These are phyloP conservation scores for Diaporthe helianthi DNA, from an alignment of 2,329 filamentous ascomycete genomes.

Conservation along the genomic window DNA sequence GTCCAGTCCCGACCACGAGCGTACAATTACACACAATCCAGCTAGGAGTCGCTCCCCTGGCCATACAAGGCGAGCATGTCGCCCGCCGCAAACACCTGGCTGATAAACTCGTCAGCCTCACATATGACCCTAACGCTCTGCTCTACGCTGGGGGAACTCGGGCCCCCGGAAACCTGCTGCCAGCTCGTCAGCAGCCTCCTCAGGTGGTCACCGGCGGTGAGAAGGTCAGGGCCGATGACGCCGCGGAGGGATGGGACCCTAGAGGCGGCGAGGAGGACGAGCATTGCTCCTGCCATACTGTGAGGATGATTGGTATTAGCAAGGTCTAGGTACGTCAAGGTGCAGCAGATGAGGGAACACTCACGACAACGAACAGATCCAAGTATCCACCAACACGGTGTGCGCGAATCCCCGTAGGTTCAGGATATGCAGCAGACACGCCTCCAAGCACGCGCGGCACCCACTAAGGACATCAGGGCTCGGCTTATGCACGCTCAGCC, in stretches of 20 bases:
- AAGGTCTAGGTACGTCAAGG: neutral
- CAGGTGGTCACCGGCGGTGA: conserved; percentile 51
- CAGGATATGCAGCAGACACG: conserved; percentile 56
- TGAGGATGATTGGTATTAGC: neutral
- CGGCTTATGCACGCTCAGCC: conserved; percentile 36
- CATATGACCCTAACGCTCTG: conserved; percentile 55
- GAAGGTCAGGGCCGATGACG: conserved; percentile 48
- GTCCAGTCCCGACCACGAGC: neutral
- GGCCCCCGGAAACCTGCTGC: conserved; percentile 48
- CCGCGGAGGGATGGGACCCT: conserved; percentile 47
- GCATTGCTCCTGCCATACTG: conserved; percentile 58
- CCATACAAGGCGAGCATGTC: conserved; percentile 32
- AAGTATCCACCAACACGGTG: conserved; percentile 59
- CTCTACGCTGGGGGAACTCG: conserved; percentile 53
- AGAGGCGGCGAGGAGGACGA: conserved; percentile 54
- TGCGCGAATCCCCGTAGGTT: conserved; percentile 56
- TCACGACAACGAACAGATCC: conserved; percentile 62
- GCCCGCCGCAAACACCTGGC: conserved; percentile 42
- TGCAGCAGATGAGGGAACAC: conserved; percentile 36
- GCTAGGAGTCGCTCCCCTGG: neutral
- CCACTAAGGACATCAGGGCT: conserved; percentile 47
- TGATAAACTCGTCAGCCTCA: conserved; percentile 52
- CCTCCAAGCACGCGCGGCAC: conserved; percentile 54
- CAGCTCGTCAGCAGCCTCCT: conserved; percentile 49
- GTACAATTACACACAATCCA: neutral